These are phyloP conservation scores for Torrubiellomyces zombiae DNA, from an alignment of 2,329 filamentous ascomycete species.

Conservation along the genomic window DNA sequence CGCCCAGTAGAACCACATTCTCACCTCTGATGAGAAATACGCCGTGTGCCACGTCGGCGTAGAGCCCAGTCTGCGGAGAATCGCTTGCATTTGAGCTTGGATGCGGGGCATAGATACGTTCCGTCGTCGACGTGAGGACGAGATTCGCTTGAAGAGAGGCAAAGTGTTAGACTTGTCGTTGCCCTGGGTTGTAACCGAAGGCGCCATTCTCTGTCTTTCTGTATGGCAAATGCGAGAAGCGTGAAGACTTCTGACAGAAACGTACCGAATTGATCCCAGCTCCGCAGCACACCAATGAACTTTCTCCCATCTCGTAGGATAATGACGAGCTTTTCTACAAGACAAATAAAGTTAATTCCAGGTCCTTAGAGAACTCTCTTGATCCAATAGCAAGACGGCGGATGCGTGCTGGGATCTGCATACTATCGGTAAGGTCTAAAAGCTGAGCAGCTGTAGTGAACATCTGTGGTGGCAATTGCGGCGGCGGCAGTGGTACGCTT, in stretches of 20 bases:
- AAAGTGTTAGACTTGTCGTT: background rate
- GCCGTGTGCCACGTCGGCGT: conserved; percentile 71
- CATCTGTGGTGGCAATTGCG: conserved; percentile 80
- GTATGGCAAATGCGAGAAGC: no score
- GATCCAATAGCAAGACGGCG: no score
- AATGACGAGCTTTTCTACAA: conserved; percentile 80
- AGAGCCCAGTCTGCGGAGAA: conserved; percentile 38
- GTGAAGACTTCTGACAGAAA: no score
- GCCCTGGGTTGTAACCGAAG: no score
- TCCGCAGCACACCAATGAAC: conserved; percentile 78
- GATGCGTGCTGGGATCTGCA: no score
- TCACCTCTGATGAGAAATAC: conserved; percentile 88
- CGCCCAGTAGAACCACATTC: conserved; percentile 88
- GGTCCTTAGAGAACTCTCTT: no score
- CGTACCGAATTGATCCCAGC: conserved; percentile 92
- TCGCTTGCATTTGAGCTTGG: conserved; percentile 20
- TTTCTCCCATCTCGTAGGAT: conserved; percentile 87
- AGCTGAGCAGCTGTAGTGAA: conserved; percentile 95
- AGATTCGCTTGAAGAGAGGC: conserved; percentile 54
- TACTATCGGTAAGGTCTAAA: conserved; percentile 93
- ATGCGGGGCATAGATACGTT: conserved; percentile 59
- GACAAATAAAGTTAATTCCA: no score
- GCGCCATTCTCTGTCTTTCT: no score
- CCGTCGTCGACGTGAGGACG: conserved; percentile 81
- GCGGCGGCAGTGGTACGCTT: conserved; percentile 25